phyloP scores from a whole-genome alignment of 2,329 filamentous ascomycete species.

The Emmonsia crescens region DNA sequence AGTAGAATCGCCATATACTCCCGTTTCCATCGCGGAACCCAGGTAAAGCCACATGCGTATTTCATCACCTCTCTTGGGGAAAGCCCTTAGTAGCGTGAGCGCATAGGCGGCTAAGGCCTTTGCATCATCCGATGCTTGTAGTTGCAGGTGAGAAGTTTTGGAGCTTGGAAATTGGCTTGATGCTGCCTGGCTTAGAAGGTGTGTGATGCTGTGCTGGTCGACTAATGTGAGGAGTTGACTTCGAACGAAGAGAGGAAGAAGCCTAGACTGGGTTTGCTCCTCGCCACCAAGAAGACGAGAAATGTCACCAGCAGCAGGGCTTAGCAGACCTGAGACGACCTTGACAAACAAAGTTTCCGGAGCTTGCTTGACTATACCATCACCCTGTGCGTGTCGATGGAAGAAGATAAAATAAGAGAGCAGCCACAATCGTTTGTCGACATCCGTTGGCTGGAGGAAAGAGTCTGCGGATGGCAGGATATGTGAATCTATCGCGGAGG shows the following conservation, averaged over 20 bases:
- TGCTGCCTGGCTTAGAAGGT: constrained; percentile 41
- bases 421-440: constrained; percentile 43
- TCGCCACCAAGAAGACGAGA: constrained; percentile 40
- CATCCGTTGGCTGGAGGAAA: constrained; percentile 24
- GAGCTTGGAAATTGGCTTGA: constrained; percentile 18
- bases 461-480: constrained; percentile 19
- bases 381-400: constrained; percentile 38
- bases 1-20: constrained; percentile 22
- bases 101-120: constrained; percentile 76
- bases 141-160: constrained; percentile 16
- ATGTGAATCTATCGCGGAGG: constrained; percentile 26
- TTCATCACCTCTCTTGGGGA: constrained; percentile 70
- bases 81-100: constrained; percentile 72
- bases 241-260: constrained; percentile 46
- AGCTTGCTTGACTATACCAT: constrained; percentile 26
- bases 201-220: constrained; percentile 62
- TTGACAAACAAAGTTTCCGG: constrained; percentile 45
- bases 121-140: constrained; percentile 46
- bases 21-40: constrained; percentile 46
- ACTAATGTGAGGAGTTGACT: constrained; percentile 60
- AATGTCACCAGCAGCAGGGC: constrained; percentile 46
- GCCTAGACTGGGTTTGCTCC: constrained; percentile 20
- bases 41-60: constrained; percentile 91
- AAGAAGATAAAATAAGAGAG: constrained; percentile 51
- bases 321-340: constrained; percentile 46